Base-by-base conservation (phyloP, 345 rosid genomes). In the Pseudoturritis turrita region DNA sequence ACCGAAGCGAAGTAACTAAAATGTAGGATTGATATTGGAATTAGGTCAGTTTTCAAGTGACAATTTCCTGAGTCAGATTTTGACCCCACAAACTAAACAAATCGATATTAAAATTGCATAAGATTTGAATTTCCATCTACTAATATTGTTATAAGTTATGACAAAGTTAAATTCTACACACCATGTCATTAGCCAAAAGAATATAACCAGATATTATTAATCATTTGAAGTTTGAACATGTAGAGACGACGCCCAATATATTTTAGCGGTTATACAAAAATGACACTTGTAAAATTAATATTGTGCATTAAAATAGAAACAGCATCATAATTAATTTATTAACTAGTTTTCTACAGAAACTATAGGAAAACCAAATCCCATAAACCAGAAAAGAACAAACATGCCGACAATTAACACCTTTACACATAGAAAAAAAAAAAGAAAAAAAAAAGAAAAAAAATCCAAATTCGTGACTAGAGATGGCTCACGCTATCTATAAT, bases 391-490 rank as follows among this genome's bases (percentile, higher is more conserved):
- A 47, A 26, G n/a, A 58, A 13, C 55, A 66, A 29, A 59, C 69
- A 75, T 75, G 78, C 56, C 50, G 78, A 60, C 74, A 61, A 68
- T 68, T 33, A 75, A 65, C 65, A 65, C 52, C 63, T 65, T 65
- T 41, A 33, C 41, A 57, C 60, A 58, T 31, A 26, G 12, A 2
- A 44, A 21, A 28, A 2, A 19, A 21, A 65, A 21, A 13, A 3
- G n/a, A 44, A 21, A 28, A 2, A 19, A 21, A 65, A 21, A 13
- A n/a, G n/a, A 1, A 6, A 2, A 58, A 7, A 57, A 54, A 6
- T 46, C 68, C 40, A 67, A 29, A 44, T 14, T 39, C 10, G 55
- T 57, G 46, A 67, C 40, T 39, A 59, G 41, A 58, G 4, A 28
- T 41, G 57, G 45, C 62, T 74, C 62, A 74, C 73, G 73, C 59